Percentiles rank a stretch among this genome's conserved stretches.
These are phyloP conservation scores for Quercus robur DNA, from an alignment of 306 rosid species.

Conservation along the genomic window DNA sequence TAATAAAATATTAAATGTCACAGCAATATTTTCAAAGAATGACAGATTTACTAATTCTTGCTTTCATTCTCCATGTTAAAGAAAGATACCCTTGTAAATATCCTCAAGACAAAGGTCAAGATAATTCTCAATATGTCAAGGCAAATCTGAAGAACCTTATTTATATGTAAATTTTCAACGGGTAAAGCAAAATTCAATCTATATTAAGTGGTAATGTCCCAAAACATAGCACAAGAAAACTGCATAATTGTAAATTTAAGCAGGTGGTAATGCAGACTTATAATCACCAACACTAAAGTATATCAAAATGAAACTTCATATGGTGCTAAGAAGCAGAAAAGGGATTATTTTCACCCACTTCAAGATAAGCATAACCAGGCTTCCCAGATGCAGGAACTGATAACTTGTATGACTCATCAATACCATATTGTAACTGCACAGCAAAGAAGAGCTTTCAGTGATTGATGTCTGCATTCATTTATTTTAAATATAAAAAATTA, in stretches of 20 bases:
- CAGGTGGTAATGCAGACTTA: not conserved
- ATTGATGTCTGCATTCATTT: not conserved
- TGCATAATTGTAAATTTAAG: not conserved
- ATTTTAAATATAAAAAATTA: not conserved
- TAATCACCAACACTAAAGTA: not conserved
- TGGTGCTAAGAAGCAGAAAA: not conserved
- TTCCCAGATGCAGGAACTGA: constrained; percentile 30
- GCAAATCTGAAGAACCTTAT: not conserved
- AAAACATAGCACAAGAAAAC: not conserved
- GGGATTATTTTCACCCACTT: constrained; percentile 21
- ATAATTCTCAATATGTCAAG: not conserved
- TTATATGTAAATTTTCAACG: not conserved
- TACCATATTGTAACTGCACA: constrained; percentile 33
- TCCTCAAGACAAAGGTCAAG: not conserved
- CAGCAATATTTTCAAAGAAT: not conserved
- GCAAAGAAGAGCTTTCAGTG: not conserved
- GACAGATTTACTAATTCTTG: not conserved
- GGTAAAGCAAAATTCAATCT: not conserved
- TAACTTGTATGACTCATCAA: constrained; percentile 37
- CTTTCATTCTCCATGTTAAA: not conserved
- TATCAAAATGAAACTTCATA: not conserved
- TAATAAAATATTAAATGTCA: not conserved
- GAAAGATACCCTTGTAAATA: not conserved
- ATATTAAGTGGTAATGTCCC: not conserved
- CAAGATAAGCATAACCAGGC: constrained; percentile 25